These are phyloP conservation scores for Rhodotorula sp. DNA, from an alignment of 1,284 basidiomycete species.

Conservation along the genomic window DNA sequence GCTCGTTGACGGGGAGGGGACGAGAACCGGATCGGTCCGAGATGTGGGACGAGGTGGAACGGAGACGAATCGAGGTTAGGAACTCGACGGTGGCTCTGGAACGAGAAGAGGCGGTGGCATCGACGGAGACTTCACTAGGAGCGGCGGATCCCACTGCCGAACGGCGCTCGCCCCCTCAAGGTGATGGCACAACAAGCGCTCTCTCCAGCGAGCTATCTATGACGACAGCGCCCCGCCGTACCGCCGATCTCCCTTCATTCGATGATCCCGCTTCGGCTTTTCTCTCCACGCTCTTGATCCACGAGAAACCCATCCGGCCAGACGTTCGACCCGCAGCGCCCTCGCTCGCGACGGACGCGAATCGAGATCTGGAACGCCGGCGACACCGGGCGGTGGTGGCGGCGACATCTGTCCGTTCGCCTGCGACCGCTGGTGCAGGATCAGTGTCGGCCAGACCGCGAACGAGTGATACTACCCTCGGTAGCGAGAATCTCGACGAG, in stretches of 20 bases:
- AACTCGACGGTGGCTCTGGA: not conserved
- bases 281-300: constrained; percentile 23
- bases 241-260: not conserved
- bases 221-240: not conserved
- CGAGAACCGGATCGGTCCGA: constrained; percentile 7
- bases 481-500: no score
- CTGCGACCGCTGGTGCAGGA: not conserved
- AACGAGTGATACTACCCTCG: no score
- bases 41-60: constrained; percentile 4
- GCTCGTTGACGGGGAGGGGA: constrained; percentile 9
- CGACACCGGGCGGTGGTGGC: not conserved
- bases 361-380: constrained; percentile 21
- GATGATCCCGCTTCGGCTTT: not conserved
- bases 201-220: no score
- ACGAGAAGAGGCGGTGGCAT: no score
- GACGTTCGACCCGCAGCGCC: constrained; percentile 7
- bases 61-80: not conserved
- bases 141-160: not conserved
- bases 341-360: not conserved
- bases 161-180: not conserved
- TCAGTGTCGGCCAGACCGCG: no score
- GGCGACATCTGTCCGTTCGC: not conserved
- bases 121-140: not conserved
- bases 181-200: not conserved
- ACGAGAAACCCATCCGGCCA: constrained; percentile 12